phyloP scores from a whole-genome alignment of 2,329 filamentous ascomycete genomes.

The Stagonosporopsis rhizophila region DNA sequence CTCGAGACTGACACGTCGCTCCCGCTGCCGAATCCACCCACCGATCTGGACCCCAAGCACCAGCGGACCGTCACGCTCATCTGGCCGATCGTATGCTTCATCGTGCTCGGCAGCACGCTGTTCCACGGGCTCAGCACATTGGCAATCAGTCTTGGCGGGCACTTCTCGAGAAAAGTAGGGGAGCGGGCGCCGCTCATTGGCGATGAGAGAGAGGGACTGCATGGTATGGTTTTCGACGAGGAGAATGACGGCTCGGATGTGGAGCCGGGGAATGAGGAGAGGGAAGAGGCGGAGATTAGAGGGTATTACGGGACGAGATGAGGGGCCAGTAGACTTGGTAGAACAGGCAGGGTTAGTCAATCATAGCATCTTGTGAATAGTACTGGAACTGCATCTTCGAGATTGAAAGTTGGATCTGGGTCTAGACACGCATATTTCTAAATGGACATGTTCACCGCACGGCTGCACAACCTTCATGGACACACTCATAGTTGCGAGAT shows the following conservation, averaged over 20 bases:
- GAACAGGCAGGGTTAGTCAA: too few relatives aligned
- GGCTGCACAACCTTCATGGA: too few relatives aligned
- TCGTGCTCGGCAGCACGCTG: constrained; percentile 62
- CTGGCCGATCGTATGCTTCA: constrained; percentile 63
- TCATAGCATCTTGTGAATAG: neutral
- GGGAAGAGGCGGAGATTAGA: neutral
- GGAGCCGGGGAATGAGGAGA: constrained; percentile 45
- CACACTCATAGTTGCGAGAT: too few relatives aligned
- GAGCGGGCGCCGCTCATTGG: constrained; percentile 60
- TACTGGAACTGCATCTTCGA: neutral
- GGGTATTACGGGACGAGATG: constrained; percentile 1
- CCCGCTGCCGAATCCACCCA: constrained; percentile 55
- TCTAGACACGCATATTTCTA: too few relatives aligned
- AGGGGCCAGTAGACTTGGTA: too few relatives aligned
- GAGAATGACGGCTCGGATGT: constrained; percentile 30
- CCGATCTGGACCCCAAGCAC: constrained; percentile 41
- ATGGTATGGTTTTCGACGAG: constrained; percentile 58
- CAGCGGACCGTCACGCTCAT: constrained; percentile 54
- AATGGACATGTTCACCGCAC: too few relatives aligned
- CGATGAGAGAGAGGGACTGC: constrained; percentile 58
- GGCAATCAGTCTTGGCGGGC: constrained; percentile 57
- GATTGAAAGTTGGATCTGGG: too few relatives aligned
- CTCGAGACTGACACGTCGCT: constrained; percentile 58
- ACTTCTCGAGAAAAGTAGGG: constrained; percentile 55
- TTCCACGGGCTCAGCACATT: constrained; percentile 63